phyloP scores from a whole-genome alignment of 2,329 filamentous ascomycete genomes.

The Tolypocladium inflatum region DNA sequence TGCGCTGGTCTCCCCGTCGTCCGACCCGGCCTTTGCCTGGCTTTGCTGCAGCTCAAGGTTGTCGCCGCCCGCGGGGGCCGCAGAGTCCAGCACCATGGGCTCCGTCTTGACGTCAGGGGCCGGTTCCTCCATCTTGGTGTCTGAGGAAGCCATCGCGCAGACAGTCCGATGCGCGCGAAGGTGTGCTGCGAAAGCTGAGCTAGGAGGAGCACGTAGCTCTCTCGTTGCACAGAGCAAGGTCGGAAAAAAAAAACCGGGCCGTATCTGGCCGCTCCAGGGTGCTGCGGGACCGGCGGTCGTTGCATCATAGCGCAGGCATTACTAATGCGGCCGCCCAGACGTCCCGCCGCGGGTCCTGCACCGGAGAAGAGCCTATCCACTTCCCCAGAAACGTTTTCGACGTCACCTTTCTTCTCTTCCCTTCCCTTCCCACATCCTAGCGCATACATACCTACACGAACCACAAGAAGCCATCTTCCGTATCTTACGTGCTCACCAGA shows the following conservation, averaged over 20 bases:
- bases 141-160: neutral
- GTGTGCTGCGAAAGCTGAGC: neutral
- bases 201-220: neutral
- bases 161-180: neutral
- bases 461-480: neutral
- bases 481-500: neutral
- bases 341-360: neutral
- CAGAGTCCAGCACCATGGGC: neutral
- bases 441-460: neutral
- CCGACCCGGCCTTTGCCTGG: neutral
- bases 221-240: neutral
- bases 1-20: neutral
- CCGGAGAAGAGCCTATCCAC: neutral
- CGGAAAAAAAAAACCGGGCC: neutral
- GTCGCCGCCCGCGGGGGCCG: neutral
- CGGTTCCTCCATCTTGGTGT: neutral
- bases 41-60: neutral
- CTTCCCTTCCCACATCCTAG: neutral
- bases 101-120: neutral
- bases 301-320: constrained; percentile 21
- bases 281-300: neutral
- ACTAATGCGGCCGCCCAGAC: constrained; percentile 15
- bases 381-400: neutral
- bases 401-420: neutral
- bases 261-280: neutral